Conservation (phyloP, 2,329 filamentous ascomycete species). For the Colletotrichum noveboracense region DNA sequence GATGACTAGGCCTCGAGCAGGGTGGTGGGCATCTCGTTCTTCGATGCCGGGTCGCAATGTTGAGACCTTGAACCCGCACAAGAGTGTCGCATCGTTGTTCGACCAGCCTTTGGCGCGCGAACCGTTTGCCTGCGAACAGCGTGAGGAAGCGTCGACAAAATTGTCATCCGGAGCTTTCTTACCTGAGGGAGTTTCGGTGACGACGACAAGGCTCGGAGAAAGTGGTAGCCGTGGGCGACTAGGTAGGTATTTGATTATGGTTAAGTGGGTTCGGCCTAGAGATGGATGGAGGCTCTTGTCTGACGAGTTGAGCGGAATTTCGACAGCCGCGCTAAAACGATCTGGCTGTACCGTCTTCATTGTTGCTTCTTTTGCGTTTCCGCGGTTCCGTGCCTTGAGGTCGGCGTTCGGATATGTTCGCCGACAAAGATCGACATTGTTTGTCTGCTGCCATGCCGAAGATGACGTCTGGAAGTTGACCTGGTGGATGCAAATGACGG, state of each 20-base stretch:
- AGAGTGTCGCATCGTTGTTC: neutral
- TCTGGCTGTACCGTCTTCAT: neutral
- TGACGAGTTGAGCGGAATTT: neutral
- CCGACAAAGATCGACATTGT: neutral
- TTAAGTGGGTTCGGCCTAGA: neutral
- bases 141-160: neutral
- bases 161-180: neutral
- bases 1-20: neutral
- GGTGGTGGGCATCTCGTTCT: neutral
- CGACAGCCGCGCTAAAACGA: neutral
- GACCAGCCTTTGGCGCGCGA: neutral
- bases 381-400: neutral
- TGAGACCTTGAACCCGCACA: neutral
- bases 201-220: neutral
- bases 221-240: neutral
- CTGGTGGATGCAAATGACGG: neutral
- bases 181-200: neutral
- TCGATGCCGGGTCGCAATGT: neutral
- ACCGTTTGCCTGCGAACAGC: neutral
- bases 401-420: neutral
- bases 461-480: neutral
- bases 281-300: neutral
- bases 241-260: neutral
- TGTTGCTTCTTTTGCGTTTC: neutral
- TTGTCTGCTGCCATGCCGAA: neutral